These are phyloP conservation scores for Fusarium sp. DNA, from an alignment of 2,329 filamentous ascomycete species.

Conservation along the genomic window DNA sequence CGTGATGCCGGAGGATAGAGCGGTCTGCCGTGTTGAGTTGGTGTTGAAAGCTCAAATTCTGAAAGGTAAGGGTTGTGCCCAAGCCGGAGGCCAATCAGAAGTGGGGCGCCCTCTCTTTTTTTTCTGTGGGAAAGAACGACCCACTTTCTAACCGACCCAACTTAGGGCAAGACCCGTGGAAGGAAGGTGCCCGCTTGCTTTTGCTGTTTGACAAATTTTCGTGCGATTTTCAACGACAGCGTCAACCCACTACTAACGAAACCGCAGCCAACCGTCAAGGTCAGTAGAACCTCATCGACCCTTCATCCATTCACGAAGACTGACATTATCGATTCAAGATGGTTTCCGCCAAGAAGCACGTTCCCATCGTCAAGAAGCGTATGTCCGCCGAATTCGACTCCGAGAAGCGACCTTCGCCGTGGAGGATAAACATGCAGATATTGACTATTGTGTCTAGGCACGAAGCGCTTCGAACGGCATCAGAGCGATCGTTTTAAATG, in stretches of 20 bases:
- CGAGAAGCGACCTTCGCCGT: slow-evolving; percentile 29
- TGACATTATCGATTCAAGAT: slow-evolving; percentile 70
- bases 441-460: slow-evolving; percentile 71
- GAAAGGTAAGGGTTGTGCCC: not conserved
- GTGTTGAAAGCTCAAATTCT: slow-evolving; percentile 25
- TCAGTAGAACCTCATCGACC: slow-evolving; percentile 45
- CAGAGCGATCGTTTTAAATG: slow-evolving; percentile 98
- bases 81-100: not conserved
- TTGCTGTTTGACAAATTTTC: slow-evolving; percentile 18
- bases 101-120: not conserved
- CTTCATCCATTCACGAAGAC: slow-evolving; percentile 34
- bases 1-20: slow-evolving; percentile 39
- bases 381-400: slow-evolving; percentile 64
- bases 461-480: slow-evolving; percentile 95
- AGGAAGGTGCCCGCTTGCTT: not conserved
- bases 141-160: slow-evolving; percentile 2
- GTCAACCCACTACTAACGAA: slow-evolving; percentile 46
- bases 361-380: slow-evolving; percentile 99
- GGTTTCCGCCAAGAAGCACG: slow-evolving; percentile 99
- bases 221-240: slow-evolving; percentile 21
- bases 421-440: slow-evolving; percentile 37
- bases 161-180: slow-evolving; percentile 16
- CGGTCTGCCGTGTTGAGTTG: slow-evolving; percentile 19
- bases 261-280: slow-evolving; percentile 60
- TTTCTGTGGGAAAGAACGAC: not conserved